Base-by-base conservation (phyloP, 2,329 filamentous ascomycete genomes). In the Zymoseptoria ardabiliae region DNA sequence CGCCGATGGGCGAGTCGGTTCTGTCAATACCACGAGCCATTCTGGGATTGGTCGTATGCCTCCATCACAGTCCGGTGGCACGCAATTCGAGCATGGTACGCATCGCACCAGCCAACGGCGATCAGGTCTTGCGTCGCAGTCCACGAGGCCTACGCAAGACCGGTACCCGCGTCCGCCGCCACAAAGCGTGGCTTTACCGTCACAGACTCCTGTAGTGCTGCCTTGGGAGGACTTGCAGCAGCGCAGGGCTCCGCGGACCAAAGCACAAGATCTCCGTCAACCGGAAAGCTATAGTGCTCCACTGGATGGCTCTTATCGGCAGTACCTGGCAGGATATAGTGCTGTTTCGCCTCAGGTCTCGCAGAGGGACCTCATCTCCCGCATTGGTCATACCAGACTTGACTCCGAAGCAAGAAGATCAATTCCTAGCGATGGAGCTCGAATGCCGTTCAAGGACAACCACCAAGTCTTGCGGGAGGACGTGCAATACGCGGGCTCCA, bases 111-210 rank as follows among this genome's bases (percentile, higher is more conserved):
- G 10, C 21, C n/a, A 13, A 30, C 13, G 20, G 8, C 19, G 2
- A 59, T 59, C 55, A 28, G 56, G 57, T 53, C 61, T 49, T 19
- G 56, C 57, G 21, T 28, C 58, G 22, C 60, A 53, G 19, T 30
- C n/a, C 20, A 17, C 22, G 6, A 57, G 54, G 54, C 50, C 13
- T 20, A 13, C 52, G 53, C 53, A 19, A 50, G n/a, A 48, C 17
- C 30, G 21, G 21, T 49, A 48, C 6, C 35, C 17, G 55, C 53
- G 49, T 17, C 19, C 30, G 30, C 20, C 50, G 13, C 56, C 22
- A 53, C 19, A 22, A 53, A 17, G 7, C 17, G 35, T 17, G 35
- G 17, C 35, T 11, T 17, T 13, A 41, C 35, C 35, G 11, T 41
- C 35, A 17, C 35, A 17, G 17, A 41, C 35, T 3, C 11, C 10